Conservation (phyloP, 2,329 filamentous ascomycete species). For the Trichoderma harzianum region DNA sequence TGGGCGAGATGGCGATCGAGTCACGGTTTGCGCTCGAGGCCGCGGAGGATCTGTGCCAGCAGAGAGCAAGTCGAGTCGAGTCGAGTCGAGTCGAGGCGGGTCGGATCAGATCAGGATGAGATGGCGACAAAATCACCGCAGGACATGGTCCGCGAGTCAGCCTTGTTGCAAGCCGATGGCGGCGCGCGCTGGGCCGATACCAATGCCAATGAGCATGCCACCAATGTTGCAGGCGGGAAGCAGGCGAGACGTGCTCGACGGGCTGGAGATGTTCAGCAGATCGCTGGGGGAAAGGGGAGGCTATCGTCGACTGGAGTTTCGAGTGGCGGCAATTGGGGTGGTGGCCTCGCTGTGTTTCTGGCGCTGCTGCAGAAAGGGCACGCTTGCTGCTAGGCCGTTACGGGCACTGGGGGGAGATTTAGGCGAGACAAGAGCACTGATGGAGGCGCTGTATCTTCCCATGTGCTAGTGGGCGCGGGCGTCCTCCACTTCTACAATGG, state of each 20-base stretch:
- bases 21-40: conserved; percentile 29
- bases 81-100: too few relatives aligned
- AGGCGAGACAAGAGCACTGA: conserved; percentile 12
- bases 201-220: conserved; percentile 24
- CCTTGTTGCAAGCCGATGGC: conserved; percentile 30
- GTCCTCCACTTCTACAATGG: background rate
- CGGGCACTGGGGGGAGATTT: conserved; percentile 10
- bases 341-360: background rate
- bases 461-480: background rate
- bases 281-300: background rate
- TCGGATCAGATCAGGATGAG: conserved; percentile 22
- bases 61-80: conserved; percentile 24
- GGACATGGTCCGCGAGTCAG: conserved; percentile 34
- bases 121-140: conserved; percentile 33
- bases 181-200: conserved; percentile 19
- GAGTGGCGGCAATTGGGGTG: conserved; percentile 7
- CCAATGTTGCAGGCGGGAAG: background rate
- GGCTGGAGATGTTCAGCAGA: background rate
- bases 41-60: conserved; percentile 32
- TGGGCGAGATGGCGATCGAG: conserved; percentile 3
- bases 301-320: conserved; percentile 12
- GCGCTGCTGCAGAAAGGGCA: conserved; percentile 14
- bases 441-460: background rate
- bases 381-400: conserved; percentile 5
- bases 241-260: background rate